Conservation (phyloP, 1,284 basidiomycete genomes). For the Taiwanofungus camphoratus region DNA sequence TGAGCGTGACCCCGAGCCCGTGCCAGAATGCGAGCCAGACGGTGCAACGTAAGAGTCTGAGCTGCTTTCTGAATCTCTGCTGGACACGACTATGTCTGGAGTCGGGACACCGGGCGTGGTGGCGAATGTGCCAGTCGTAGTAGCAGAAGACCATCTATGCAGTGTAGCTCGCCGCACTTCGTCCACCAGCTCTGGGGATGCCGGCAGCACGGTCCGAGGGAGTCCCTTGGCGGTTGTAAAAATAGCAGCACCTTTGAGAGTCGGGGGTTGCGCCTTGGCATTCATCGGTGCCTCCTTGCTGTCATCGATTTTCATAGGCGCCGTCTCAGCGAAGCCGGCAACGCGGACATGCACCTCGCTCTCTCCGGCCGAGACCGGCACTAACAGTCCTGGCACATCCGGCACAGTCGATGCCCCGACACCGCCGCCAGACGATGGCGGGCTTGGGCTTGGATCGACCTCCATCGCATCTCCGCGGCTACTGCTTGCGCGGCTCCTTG, state of each 20-base stretch:
- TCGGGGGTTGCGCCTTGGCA: too few relatives aligned
- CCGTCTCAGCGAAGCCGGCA: conserved; percentile 18
- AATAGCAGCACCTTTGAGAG: conserved; percentile 1
- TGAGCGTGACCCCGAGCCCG: conserved; percentile 4
- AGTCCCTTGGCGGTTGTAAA: conserved; percentile 1
- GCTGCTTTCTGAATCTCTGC: conserved; percentile 16
- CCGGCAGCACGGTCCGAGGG: conserved; percentile 13
- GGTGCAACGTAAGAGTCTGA: conserved; percentile 11
- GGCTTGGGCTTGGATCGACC: conserved; percentile 22
- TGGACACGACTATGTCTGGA: not conserved
- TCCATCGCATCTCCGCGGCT: conserved; percentile 26
- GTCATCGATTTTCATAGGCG: conserved; percentile 25
- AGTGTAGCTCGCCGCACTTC: conserved; percentile 21
- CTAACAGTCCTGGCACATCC: conserved; percentile 18
- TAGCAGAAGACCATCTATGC: conserved; percentile 13
- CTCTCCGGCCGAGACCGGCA: conserved; percentile 33
- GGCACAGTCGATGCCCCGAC: conserved; percentile 1
- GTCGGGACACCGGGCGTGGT: not conserved
- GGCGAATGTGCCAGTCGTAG: not conserved
- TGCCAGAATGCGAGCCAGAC: conserved; percentile 1
- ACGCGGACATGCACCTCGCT: conserved; percentile 26
- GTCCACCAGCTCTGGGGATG: conserved; percentile 20
- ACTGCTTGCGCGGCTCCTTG: conserved; percentile 10
- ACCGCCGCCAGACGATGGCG: conserved; percentile 15
- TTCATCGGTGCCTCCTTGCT: not conserved